Conservation (phyloP, 176 grass and related monocot genomes). For the Thalia dealbata region DNA sequence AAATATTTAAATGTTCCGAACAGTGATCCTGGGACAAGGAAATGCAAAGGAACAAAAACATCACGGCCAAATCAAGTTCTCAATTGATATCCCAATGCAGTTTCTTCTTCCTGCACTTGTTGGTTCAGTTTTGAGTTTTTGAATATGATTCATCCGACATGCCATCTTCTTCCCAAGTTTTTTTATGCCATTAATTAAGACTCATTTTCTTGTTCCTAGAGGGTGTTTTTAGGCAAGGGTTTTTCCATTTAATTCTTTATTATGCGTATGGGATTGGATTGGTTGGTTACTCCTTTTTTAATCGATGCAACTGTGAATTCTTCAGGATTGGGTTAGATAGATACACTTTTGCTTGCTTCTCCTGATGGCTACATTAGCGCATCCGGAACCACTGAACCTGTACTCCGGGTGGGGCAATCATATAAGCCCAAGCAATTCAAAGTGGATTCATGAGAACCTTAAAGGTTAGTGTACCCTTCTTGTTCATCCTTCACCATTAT, state of each 20-base stretch:
- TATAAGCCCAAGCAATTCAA: slow-evolving; percentile 82
- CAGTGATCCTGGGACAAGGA: no score
- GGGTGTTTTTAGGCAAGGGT: background rate
- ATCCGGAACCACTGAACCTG: background rate
- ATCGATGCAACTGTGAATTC: background rate
- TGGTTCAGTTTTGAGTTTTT: no score
- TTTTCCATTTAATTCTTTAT: background rate
- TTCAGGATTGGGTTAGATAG: background rate
- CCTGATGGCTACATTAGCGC: slow-evolving; percentile 26
- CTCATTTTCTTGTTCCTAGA: background rate
- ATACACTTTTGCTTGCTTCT: slow-evolving; percentile 4
- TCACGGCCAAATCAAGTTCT: no score
- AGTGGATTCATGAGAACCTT: slow-evolving; percentile 87
- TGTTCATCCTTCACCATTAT: background rate
- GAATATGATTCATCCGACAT: no score
- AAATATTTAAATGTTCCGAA: no score
- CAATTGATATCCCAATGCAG: no score
- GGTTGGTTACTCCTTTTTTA: background rate
- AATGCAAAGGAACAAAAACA: no score
- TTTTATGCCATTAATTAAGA: background rate
- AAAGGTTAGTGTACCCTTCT: slow-evolving; percentile 37
- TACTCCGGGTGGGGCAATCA: slow-evolving; percentile 75
- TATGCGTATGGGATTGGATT: no score
- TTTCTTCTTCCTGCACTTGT: no score
- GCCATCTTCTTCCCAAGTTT: background rate